phyloP scores from a whole-genome alignment of 169 alveolate species.

The Hammondia hammondi region DNA sequence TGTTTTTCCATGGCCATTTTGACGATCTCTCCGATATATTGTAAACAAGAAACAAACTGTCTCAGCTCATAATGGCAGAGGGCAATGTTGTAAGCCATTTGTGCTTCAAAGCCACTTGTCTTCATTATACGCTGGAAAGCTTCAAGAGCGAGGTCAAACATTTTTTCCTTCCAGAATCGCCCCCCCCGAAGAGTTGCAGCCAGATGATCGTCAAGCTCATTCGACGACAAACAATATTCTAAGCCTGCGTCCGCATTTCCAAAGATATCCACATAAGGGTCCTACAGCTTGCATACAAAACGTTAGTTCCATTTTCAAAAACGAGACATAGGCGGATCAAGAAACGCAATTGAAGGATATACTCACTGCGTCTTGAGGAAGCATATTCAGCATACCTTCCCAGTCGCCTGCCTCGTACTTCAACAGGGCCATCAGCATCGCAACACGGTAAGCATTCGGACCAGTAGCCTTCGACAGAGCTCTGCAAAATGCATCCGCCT shows the following conservation, averaged over 20 bases:
- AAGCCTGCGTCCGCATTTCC: not conserved
- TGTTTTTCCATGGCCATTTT: not conserved
- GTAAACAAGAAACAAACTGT: not conserved
- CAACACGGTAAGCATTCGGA: not conserved
- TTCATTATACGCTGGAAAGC: not conserved
- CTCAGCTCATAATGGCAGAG: slow-evolving; percentile 12
- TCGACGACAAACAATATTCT: not conserved
- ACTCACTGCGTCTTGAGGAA: no score
- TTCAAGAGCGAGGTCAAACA: not conserved
- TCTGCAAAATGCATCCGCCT: not conserved
- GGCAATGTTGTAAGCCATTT: not conserved
- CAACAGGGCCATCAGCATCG: not conserved
- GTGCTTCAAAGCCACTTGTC: not conserved
- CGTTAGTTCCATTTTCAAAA: no score
- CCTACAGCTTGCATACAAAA: no score
- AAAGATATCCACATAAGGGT: no score
- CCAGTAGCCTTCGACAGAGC: not conserved
- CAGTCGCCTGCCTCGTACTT: not conserved
- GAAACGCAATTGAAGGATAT: no score
- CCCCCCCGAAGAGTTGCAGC: not conserved
- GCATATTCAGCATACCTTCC: not conserved
- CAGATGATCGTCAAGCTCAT: not conserved
- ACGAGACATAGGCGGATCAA: no score
- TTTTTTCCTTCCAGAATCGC: not conserved
- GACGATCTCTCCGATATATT: not conserved